Evolutionary conservation across 805 yeast genomes (phyloP).

Genomic region (Metschnikowia chrysomelidarum): DNA sequence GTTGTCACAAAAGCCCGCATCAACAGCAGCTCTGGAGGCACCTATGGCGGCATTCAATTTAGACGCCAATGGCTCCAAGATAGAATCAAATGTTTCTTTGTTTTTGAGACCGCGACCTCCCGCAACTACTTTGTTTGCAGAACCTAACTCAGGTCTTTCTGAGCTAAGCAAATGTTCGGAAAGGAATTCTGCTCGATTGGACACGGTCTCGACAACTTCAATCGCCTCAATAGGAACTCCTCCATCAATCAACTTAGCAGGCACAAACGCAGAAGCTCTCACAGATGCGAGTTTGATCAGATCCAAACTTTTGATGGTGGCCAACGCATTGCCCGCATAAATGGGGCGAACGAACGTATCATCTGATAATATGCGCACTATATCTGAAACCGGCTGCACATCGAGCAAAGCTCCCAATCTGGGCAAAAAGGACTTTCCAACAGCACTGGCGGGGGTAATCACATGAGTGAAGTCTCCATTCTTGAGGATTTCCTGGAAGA

Average conservation of each 20-base stretch:
- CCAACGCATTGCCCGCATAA: conserved; percentile 91
- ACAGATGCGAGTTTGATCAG: conserved; percentile 67
- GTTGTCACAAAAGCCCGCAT: conserved; percentile 92
- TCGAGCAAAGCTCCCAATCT: conserved; percentile 83
- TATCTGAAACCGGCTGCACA: conserved; percentile 84
- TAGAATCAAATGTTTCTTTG: conserved; percentile 78
- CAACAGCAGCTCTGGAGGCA: conserved; percentile 98
- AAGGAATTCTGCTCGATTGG: conserved; percentile 57
- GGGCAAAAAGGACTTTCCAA: conserved; percentile 85
- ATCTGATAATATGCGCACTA: conserved; percentile 61
- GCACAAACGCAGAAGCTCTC: conserved; percentile 78
- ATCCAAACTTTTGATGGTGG: conserved; percentile 75
- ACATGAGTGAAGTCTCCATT: conserved; percentile 62
- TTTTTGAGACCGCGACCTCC: conserved; percentile 95
- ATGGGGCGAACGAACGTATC: conserved; percentile 88
- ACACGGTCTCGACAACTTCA: conserved; percentile 34
- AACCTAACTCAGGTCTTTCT: conserved; percentile 87
- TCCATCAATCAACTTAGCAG: conserved; percentile 28
- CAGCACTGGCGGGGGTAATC: conserved; percentile 77
- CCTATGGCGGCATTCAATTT: conserved; percentile 90
- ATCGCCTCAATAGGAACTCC: conserved; percentile 50
- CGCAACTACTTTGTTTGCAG: conserved; percentile 78
- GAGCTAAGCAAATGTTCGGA: conserved; percentile 71
- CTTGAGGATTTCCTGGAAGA: conserved; percentile 49
- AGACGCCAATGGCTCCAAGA: conserved; percentile 81